phyloP scores from a whole-genome alignment of 2,329 filamentous ascomycete species.

The Bertia moriformis region DNA sequence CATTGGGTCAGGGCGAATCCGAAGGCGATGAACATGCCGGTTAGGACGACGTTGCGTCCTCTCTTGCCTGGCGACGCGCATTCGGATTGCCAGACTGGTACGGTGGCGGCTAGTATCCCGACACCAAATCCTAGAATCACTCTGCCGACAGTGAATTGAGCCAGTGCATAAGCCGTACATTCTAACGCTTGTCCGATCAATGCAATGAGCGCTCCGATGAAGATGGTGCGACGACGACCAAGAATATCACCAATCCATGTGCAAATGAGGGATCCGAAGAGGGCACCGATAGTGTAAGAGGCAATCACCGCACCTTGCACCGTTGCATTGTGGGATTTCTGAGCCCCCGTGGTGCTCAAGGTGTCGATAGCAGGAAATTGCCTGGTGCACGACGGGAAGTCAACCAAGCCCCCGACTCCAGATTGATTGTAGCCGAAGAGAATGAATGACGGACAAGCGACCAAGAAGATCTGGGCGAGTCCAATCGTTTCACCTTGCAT shows the following conservation, averaged over 20 bases:
- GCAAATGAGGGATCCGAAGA: constrained; percentile 19
- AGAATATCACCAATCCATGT: constrained; percentile 19
- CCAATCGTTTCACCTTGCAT: no score
- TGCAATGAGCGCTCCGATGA: constrained; percentile 20
- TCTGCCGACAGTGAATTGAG: constrained; percentile 15
- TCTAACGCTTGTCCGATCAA: constrained; percentile 24
- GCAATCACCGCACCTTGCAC: constrained; percentile 18
- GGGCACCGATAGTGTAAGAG: constrained; percentile 19
- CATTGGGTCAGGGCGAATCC: neutral
- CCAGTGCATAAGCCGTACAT: neutral
- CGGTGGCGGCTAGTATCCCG: constrained; percentile 23
- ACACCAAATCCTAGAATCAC: constrained; percentile 26
- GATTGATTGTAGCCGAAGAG: constrained; percentile 36
- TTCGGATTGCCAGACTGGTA: constrained; percentile 29
- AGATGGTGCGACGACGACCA: constrained; percentile 23
- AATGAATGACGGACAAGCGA: constrained; percentile 28
- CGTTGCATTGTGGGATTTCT: constrained; percentile 15
- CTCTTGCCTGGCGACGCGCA: constrained; percentile 12
- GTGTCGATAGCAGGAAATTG: constrained; percentile 34
- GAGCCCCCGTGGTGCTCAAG: constrained; percentile 20
- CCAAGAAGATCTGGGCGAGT: constrained; percentile 22
- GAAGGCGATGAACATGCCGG: neutral
- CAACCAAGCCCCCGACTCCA: constrained; percentile 26
- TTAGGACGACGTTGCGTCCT: neutral
- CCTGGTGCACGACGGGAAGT: constrained; percentile 17